Evolutionary conservation across 768 basidiomycete species (phyloP).

Genomic region (Boletus subparvulus): DNA sequence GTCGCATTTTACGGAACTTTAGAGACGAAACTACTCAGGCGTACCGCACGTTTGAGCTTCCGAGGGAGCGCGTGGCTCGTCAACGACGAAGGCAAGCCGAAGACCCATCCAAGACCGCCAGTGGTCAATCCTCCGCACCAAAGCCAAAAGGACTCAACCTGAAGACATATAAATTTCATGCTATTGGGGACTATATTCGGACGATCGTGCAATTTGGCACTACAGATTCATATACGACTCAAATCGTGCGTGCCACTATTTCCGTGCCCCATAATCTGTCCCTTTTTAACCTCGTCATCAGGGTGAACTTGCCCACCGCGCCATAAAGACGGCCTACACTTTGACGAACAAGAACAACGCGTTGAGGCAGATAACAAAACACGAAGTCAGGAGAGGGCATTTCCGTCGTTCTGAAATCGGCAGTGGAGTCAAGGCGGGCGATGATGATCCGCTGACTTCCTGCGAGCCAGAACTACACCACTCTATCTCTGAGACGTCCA

Average conservation of each 20-base stretch:
- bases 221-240: slow-evolving; percentile 5
- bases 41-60: slow-evolving; percentile 32
- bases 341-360: slow-evolving; percentile 38
- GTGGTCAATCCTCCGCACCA: not conserved
- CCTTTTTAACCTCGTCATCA: slow-evolving; percentile 7
- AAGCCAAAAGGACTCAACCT: slow-evolving; percentile 21
- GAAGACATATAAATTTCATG: slow-evolving; percentile 33
- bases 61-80: slow-evolving; percentile 26
- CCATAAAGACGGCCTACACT: slow-evolving; percentile 37
- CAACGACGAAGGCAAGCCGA: not conserved
- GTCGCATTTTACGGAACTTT: slow-evolving; percentile 26
- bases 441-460: not conserved
- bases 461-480: slow-evolving; percentile 5
- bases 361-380: slow-evolving; percentile 29
- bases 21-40: slow-evolving; percentile 9
- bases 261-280: not conserved
- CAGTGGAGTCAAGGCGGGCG: not conserved
- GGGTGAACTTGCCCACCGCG: slow-evolving; percentile 40
- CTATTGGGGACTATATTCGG: slow-evolving; percentile 26
- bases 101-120: not conserved
- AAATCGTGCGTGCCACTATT: not conserved
- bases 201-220: slow-evolving; percentile 1
- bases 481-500: not conserved
- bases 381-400: slow-evolving; percentile 12
- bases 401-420: not conserved